These are phyloP conservation scores for Tylopilus intermedius DNA, from an alignment of 768 basidiomycete species.

Conservation along the genomic window DNA sequence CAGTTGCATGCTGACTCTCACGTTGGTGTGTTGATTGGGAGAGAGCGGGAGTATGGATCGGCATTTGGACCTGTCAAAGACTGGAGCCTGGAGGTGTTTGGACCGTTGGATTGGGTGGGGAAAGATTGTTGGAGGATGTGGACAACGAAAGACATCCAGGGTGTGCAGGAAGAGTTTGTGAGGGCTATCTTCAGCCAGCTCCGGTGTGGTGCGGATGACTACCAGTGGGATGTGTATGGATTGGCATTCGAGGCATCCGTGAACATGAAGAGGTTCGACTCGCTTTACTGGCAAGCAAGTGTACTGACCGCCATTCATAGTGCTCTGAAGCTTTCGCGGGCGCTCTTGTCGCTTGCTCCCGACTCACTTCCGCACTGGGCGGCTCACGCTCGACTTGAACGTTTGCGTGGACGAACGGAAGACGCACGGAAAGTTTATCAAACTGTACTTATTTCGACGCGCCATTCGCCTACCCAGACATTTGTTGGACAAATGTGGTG, in stretches of 20 bases:
- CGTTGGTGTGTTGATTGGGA: conserved; percentile 63
- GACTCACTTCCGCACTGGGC: conserved; percentile 65
- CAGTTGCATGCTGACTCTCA: conserved; percentile 51
- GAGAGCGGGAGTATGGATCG: conserved; percentile 54
- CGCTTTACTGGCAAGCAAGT: neutral
- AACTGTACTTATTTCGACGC: conserved; percentile 52
- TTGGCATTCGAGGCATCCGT: conserved; percentile 65
- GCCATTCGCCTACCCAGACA: conserved; percentile 30
- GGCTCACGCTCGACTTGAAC: conserved; percentile 73
- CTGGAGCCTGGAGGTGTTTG: conserved; percentile 55
- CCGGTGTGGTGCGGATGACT: conserved; percentile 42
- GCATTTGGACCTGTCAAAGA: conserved; percentile 65
- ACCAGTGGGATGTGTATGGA: conserved; percentile 60
- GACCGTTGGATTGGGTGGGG: conserved; percentile 47
- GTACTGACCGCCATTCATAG: conserved; percentile 34
- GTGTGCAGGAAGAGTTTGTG: conserved; percentile 46
- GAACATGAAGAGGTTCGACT: conserved; percentile 51
- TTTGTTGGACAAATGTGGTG: conserved; percentile 59
- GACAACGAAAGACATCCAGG: conserved; percentile 45
- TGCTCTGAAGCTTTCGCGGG: conserved; percentile 64
- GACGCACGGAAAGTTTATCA: conserved; percentile 79
- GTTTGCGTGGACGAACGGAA: conserved; percentile 54
- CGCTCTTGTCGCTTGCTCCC: conserved; percentile 49
- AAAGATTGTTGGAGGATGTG: conserved; percentile 38
- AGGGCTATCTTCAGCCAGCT: conserved; percentile 58